phyloP scores from a whole-genome alignment of 305 asterid genomes.

The Ilex paraguariensis region DNA sequence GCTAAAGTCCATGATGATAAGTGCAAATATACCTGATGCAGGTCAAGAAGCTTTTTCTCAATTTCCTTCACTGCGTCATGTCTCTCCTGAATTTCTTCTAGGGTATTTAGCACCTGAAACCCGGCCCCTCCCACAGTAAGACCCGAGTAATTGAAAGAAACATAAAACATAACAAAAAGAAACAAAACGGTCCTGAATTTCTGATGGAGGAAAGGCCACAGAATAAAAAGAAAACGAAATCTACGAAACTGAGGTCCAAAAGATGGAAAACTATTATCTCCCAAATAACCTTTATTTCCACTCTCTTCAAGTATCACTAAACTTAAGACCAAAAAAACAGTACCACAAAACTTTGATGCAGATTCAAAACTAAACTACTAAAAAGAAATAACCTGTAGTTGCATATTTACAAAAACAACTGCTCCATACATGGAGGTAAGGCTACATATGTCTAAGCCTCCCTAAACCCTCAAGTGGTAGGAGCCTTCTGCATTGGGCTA shows the following conservation, averaged over 20 bases:
- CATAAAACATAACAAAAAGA: background rate
- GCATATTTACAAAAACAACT: too few species aligned
- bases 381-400: too few species aligned
- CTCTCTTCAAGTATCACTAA: too few species aligned
- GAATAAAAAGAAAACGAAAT: too few species aligned
- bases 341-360: too few species aligned
- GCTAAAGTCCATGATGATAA: background rate
- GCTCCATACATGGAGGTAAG: too few species aligned
- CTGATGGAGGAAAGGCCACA: background rate
- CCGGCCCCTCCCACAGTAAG: slow-evolving; percentile 5
- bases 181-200: background rate
- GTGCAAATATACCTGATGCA: slow-evolving; percentile 52
- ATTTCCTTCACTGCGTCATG: slow-evolving; percentile 81
- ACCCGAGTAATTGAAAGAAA: background rate
- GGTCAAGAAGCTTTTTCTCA: slow-evolving; percentile 78
- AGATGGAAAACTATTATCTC: background rate
- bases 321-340: too few species aligned
- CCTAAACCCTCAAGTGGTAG: too few species aligned
- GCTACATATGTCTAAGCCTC: too few species aligned
- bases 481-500: too few species aligned
- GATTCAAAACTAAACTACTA: too few species aligned
- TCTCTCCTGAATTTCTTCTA: slow-evolving; percentile 91
- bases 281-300: too few species aligned
- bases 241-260: background rate
- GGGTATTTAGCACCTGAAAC: slow-evolving; percentile 51